A percentile compares a stretch with the other conserved stretches of the same genome.
Conservation (phyloP, 805 yeast species). For the Pichia nakasei region DNA sequence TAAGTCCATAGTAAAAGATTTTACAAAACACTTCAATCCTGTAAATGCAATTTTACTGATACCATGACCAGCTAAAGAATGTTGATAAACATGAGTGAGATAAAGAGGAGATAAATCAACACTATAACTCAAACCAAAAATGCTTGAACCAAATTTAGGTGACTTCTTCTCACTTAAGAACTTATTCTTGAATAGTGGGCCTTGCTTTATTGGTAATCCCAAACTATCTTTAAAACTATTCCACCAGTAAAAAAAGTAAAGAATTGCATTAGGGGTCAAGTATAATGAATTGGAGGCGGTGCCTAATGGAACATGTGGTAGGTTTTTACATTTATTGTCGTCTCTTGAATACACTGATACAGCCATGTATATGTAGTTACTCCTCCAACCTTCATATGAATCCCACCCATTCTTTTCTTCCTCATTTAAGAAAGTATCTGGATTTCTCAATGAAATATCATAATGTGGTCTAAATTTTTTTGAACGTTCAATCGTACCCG, state of each 20-base stretch:
- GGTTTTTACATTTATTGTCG: slow-evolving; percentile 7
- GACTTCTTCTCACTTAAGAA: slow-evolving; percentile 16
- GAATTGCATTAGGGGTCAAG: slow-evolving; percentile 59
- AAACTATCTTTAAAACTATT: slow-evolving; percentile 66
- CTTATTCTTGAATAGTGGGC: slow-evolving; percentile 55
- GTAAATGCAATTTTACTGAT: slow-evolving; percentile 43
- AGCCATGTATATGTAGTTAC: slow-evolving; percentile 72
- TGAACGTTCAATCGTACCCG: slow-evolving; percentile 32
- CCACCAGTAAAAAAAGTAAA: slow-evolving; percentile 83
- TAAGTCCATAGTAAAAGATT: slow-evolving; percentile 49
- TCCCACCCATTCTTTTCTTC: slow-evolving; percentile 51
- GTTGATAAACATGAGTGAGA: slow-evolving; percentile 63
- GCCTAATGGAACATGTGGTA: slow-evolving; percentile 12
- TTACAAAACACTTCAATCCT: slow-evolving; percentile 62
- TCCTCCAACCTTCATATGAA: slow-evolving; percentile 71
- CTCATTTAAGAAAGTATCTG: slow-evolving; percentile 30
- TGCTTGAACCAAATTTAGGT: slow-evolving; percentile 26
- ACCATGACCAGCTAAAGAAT: slow-evolving; percentile 30
- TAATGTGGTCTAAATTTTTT: slow-evolving; percentile 50
- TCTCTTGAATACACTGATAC: slow-evolving; percentile 40
- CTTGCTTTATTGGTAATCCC: slow-evolving; percentile 71
- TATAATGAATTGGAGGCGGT: slow-evolving; percentile 62
- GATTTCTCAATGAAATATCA: slow-evolving; percentile 48
- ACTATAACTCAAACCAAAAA: slow-evolving; percentile 71
- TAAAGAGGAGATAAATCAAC: slow-evolving; percentile 66